Evolutionary conservation across 345 rosid genomes (phyloP), one percentile per base, ranked within the genome.

Genomic region (Microcos paniculata): DNA sequence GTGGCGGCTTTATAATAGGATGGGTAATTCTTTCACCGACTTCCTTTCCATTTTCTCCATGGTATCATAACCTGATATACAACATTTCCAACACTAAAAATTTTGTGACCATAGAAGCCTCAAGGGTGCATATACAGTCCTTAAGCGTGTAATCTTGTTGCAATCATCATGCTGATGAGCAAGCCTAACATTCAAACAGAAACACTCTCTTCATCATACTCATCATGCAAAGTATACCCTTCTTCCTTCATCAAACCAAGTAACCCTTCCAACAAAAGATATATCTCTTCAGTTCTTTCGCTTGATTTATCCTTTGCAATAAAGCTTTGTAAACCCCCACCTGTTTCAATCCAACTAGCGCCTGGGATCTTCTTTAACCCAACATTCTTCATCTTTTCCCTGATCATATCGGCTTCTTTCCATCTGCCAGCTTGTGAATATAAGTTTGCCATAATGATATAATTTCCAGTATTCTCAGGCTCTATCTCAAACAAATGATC

Each of bases 281-380:
- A 80, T 58, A 86, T 86, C 84, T 85, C 83, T 71, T 77, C 77
- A 68, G 76, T 81, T 79, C 77, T 80, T 80, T 88, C 83, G 71
- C 83, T 83, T 1, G 86, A 87, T 46, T 62, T 66, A 40, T 86
- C 90, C 78, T 74, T 84, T 1, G 90, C 85, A 51, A 84, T 73
- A 72, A 87, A 85, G 82, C 82, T 82, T 23, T 81, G 81, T 43
- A 82, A 63, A 24, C 93, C 86, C 75, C 70, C 76, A 43, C 74
- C 77, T 43, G 82, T 88, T 79, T 88, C 94, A 35, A 89, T 87
- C 94, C 97, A 90, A 80, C 98, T 94, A 46, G 84, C 81, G 21
- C 97, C 97, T 14, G 97, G 74, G 70, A 85, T 77, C 89, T 94
- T 94, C 85, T 84, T 90, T 86, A 91, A 66, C 46, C 98, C 98